Evolutionary conservation across 495 filamentous ascomycete species (phyloP), one percentile per base, ranked within the genome.

Genomic region (Melanomma pulvis-pyrius): DNA sequence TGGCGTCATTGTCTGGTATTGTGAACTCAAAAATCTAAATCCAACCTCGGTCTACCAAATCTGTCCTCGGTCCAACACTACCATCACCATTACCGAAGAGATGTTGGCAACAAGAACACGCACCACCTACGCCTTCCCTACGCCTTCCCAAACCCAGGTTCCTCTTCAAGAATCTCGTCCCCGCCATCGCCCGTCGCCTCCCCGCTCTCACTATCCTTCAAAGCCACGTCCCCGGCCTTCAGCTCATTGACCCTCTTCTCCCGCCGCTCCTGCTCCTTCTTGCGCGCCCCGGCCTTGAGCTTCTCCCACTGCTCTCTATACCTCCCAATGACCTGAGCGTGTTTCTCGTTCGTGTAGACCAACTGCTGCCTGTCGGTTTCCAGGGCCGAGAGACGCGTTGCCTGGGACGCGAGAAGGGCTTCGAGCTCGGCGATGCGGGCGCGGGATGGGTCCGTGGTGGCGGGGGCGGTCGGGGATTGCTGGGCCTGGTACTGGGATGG

Each of bases 271-370:
- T 63, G 29, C 58, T 67, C 53, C 53, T 60, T 63, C 53, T 57
- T 64, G 24, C 63, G 25, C 1, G 92, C 92, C 0, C 89, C 87
- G 19, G 90, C 88, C 74, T 94, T 93, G 71, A 97, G 79, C 75
- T 88, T 88, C 76, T 96, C 89, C 89, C 90, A 97, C 64, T 86
- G 82, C 58, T 91, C 88, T 28, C 89, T 75, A 74, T 96, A 96
- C 61, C 85, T 82, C 13, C 81, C 80, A 21, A 93, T 76, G 6
- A 87, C 86, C 41, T 78, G 80, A 47, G 84, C 82, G 48, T 91
- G 76, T 73, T 90, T 92, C 61, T 88, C 84, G 68, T 92, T 88
- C 63, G 91, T 87, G 58, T 82, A 83, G 41, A 81, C 83, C 56
- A 87, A 72, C 30, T 80, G 77, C 11, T 61, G 65, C 1, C 66